These are phyloP conservation scores for Penicillium sp. DNA, from an alignment of 2,329 filamentous ascomycete species.

Conservation along the genomic window DNA sequence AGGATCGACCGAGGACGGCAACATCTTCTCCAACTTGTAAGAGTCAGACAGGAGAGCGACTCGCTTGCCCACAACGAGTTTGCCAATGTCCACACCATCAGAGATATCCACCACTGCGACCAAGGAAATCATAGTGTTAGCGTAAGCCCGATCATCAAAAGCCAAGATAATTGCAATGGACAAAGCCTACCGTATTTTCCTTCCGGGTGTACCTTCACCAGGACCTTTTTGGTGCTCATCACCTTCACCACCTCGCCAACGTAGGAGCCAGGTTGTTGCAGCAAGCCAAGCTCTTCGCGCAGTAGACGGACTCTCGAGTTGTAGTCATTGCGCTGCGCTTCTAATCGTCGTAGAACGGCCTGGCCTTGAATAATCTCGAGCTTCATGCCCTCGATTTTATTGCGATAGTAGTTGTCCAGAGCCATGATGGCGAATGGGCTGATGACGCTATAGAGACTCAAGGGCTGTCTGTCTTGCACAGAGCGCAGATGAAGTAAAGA, in stretches of 20 bases:
- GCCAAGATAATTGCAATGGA: background rate
- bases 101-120: slow-evolving; percentile 80
- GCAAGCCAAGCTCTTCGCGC: slow-evolving; percentile 84
- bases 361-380: slow-evolving; percentile 99
- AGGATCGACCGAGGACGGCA: slow-evolving; percentile 94
- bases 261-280: slow-evolving; percentile 96
- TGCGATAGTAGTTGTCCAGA: slow-evolving; percentile 98
- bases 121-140: slow-evolving; percentile 6
- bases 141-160: background rate
- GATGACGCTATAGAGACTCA: slow-evolving; percentile 20
- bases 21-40: slow-evolving; percentile 97
- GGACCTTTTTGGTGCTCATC: slow-evolving; percentile 97
- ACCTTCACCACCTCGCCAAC: slow-evolving; percentile 99
- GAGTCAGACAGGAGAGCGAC: slow-evolving; percentile 93
- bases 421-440: slow-evolving; percentile 61
- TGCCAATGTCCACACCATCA: slow-evolving; percentile 85
- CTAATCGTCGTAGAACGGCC: slow-evolving; percentile 83
- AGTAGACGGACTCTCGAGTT: slow-evolving; percentile 93
- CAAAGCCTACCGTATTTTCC: slow-evolving; percentile 84
- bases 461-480: slow-evolving; percentile 5
- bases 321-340: slow-evolving; percentile 98
- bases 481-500: background rate
- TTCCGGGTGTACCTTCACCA: slow-evolving; percentile 97
- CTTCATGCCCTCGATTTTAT: slow-evolving; percentile 99
- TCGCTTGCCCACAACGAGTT: slow-evolving; percentile 94